Percentiles rank a stretch among this genome's conserved stretches.
phyloP scores from a whole-genome alignment of 257 asterid species.

The Nicotiana benthamiana region DNA sequence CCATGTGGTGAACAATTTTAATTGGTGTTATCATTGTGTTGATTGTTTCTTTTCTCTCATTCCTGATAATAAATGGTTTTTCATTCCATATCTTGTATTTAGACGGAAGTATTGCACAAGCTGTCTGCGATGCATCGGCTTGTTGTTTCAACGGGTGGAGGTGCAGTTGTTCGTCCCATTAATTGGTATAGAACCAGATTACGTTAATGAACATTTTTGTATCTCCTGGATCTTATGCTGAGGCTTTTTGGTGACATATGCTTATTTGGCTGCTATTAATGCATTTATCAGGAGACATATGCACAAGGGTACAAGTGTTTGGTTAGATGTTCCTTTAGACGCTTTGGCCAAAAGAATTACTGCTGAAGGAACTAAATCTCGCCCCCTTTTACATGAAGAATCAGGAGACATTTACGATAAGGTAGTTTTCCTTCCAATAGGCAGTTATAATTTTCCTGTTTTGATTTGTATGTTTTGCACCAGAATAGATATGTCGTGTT shows the following conservation, averaged over 20 bases:
- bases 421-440: slow-evolving; percentile 26
- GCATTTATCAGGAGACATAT: slow-evolving; percentile 61
- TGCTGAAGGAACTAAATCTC: slow-evolving; percentile 65
- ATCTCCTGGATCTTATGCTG: background rate
- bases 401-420: slow-evolving; percentile 64
- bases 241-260: slow-evolving; percentile 3
- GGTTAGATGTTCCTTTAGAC: slow-evolving; percentile 89
- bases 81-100: slow-evolving; percentile 8
- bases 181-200: slow-evolving; percentile 57
- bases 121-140: slow-evolving; percentile 58
- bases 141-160: slow-evolving; percentile 94
- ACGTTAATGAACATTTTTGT: background rate
- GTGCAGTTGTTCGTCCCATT: slow-evolving; percentile 81
- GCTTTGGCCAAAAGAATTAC: slow-evolving; percentile 81
- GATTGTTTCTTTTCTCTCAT: background rate
- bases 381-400: slow-evolving; percentile 69
- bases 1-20: background rate
- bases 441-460: background rate
- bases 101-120: slow-evolving; percentile 69
- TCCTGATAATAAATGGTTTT: background rate
- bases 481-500: background rate
- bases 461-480: background rate
- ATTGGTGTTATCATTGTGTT: background rate
- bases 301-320: slow-evolving; percentile 74
- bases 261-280: slow-evolving; percentile 7